Evolutionary conservation across 306 rosid genomes (phyloP).

Genomic region (Dryas drummondii): DNA sequence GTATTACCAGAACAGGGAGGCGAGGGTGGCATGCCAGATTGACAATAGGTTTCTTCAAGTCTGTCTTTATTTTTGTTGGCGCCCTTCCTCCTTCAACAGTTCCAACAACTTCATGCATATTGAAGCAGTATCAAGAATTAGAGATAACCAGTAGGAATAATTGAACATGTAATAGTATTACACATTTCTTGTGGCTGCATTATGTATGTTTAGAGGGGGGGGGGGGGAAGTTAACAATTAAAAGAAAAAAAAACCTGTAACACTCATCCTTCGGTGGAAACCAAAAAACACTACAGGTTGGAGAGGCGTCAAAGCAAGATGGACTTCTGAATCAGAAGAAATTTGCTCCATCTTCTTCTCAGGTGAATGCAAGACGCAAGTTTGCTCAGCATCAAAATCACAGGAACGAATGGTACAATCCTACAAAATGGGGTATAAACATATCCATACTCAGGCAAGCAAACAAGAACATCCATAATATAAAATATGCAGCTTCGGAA

Average conservation of each 20-base stretch:
- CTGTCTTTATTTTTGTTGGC: slow-evolving; percentile 96
- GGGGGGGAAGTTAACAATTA: neutral
- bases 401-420: slow-evolving; percentile 96
- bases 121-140: slow-evolving; percentile 32
- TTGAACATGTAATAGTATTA: neutral
- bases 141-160: slow-evolving; percentile 15
- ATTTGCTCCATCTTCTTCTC: slow-evolving; percentile 83
- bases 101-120: slow-evolving; percentile 82
- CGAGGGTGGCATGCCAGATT: slow-evolving; percentile 99
- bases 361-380: slow-evolving; percentile 91
- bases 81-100: slow-evolving; percentile 95
- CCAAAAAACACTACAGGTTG: slow-evolving; percentile 92
- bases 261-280: slow-evolving; percentile 90
- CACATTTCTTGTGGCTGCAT: neutral
- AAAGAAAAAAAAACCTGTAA: slow-evolving; percentile 59
- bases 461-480: slow-evolving; percentile 20
- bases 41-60: slow-evolving; percentile 92
- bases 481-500: neutral
- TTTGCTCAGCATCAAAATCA: slow-evolving; percentile 97
- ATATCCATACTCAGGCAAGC: slow-evolving; percentile 14
- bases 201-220: neutral
- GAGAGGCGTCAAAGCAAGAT: slow-evolving; percentile 89
- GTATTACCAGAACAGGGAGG: slow-evolving; percentile 77
- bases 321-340: slow-evolving; percentile 85
- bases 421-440: slow-evolving; percentile 42